phyloP scores from a whole-genome alignment of 352 stramenopile species.

The Albugo laibachii region DNA sequence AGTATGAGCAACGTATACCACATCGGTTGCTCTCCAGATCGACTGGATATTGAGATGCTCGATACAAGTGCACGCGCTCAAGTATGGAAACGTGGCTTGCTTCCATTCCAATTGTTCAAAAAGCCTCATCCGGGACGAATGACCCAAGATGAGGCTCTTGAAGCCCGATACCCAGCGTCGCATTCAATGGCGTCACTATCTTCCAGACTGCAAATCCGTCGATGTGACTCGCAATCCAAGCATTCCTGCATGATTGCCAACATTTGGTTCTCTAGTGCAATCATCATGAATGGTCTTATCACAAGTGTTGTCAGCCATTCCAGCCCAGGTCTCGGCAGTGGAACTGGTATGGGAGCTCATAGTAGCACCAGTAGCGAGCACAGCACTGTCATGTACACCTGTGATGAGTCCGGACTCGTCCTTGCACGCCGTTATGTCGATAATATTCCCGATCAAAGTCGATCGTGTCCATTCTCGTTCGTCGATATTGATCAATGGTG shows the following conservation, averaged over 20 bases:
- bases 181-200: conserved; percentile 53
- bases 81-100: conserved; percentile 48
- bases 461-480: conserved; percentile 54
- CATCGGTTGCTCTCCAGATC: conserved; percentile 57
- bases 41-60: conserved; percentile 38
- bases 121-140: conserved; percentile 48
- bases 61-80: conserved; percentile 34
- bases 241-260: conserved; percentile 41
- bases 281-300: conserved; percentile 27
- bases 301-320: conserved; percentile 9
- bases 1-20: conserved; percentile 88
- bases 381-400: conserved; percentile 63
- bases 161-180: conserved; percentile 45
- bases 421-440: conserved; percentile 64
- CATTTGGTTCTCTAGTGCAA: conserved; percentile 59
- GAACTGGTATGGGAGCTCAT: conserved; percentile 50
- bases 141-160: conserved; percentile 55
- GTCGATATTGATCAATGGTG: conserved; percentile 75
- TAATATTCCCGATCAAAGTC: conserved; percentile 34
- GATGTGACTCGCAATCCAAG: conserved; percentile 54
- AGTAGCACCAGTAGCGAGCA: conserved; percentile 32
- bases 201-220: conserved; percentile 58
- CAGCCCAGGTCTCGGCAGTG: conserved; percentile 32
- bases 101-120: conserved; percentile 60
- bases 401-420: conserved; percentile 49